Conservation (phyloP, 1,139 yeast species). For the Debaryomyces sp. region DNA sequence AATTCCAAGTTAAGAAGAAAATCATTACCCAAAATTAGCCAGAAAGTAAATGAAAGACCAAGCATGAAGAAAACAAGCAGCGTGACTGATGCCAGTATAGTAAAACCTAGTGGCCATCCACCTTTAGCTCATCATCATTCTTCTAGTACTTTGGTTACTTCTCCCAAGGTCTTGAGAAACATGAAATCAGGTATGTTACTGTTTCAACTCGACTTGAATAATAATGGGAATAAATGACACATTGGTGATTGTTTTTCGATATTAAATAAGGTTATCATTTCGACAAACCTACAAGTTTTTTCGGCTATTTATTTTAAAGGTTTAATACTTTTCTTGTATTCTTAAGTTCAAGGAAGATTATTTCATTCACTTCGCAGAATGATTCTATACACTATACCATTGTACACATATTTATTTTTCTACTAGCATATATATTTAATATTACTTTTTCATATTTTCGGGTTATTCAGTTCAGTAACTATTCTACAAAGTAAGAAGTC, state of each 20-base stretch:
- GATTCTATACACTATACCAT: neutral
- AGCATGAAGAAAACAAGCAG: conserved; percentile 15
- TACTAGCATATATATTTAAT: conserved; percentile 2
- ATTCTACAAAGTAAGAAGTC: neutral
- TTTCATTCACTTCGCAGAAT: neutral
- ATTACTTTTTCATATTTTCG: neutral
- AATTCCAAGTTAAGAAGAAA: conserved; percentile 20
- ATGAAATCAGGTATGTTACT: conserved; percentile 43
- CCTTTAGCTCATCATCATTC: conserved; percentile 3
- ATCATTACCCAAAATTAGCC: conserved; percentile 14
- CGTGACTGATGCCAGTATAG: conserved; percentile 8
- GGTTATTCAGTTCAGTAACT: neutral
- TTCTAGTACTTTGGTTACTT: conserved; percentile 9
- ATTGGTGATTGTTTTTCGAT: neutral
- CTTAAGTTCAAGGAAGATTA: neutral
- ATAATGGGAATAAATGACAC: conserved; percentile 4
- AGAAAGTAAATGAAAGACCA: conserved; percentile 13
- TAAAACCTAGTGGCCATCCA: conserved; percentile 9
- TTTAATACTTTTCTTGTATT: neutral
- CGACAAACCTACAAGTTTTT: neutral
- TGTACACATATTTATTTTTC: neutral
- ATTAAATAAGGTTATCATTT: neutral
- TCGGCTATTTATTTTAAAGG: neutral
- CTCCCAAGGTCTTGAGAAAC: conserved; percentile 26
- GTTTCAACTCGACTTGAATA: conserved; percentile 32